These are phyloP conservation scores for Tolypocladium endophyticum DNA, from an alignment of 2,329 filamentous ascomycete species.

Conservation along the genomic window DNA sequence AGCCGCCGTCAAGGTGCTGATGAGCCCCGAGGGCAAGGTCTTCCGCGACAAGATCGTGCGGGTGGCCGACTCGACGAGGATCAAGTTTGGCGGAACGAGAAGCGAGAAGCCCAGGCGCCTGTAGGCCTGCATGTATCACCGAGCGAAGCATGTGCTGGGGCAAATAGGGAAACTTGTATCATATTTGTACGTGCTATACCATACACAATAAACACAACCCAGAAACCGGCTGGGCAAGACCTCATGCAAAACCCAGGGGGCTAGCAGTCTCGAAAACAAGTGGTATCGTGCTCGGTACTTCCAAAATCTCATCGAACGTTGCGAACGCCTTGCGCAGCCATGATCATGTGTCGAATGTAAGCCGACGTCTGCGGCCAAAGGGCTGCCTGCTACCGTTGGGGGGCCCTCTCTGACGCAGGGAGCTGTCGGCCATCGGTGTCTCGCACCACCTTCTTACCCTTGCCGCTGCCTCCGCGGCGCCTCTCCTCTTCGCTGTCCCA, in stretches of 20 bases:
- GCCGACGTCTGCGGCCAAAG: no score
- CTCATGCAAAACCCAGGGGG: not conserved
- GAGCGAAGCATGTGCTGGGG: not conserved
- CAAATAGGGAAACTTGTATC: conserved; percentile 18
- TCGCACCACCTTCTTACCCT: conserved; percentile 32
- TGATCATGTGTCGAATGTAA: not conserved
- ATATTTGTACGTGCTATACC: conserved; percentile 23
- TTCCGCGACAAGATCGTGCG: conserved; percentile 65
- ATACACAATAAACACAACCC: conserved; percentile 11
- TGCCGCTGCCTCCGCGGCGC: conserved; percentile 26
- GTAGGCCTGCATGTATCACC: conserved; percentile 15
- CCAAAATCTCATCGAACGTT: not conserved
- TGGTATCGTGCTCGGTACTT: conserved; percentile 3
- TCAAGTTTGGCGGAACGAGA: conserved; percentile 94
- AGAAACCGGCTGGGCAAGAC: conserved; percentile 2
- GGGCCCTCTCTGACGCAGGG: conserved; percentile 42
- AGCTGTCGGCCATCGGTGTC: conserved; percentile 41
- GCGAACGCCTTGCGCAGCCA: not conserved
- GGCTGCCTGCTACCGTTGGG: conserved; percentile 13
- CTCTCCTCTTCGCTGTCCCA: conserved; percentile 38
- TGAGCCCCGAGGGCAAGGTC: conserved; percentile 73
- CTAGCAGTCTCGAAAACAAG: conserved; percentile 6
- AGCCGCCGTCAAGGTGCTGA: conserved; percentile 77
- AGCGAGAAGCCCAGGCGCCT: conserved; percentile 77
- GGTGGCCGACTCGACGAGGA: conserved; percentile 74